Base-by-base conservation (phyloP, 176 grass and related monocot genomes). In the Sorghum bicolor region DNA sequence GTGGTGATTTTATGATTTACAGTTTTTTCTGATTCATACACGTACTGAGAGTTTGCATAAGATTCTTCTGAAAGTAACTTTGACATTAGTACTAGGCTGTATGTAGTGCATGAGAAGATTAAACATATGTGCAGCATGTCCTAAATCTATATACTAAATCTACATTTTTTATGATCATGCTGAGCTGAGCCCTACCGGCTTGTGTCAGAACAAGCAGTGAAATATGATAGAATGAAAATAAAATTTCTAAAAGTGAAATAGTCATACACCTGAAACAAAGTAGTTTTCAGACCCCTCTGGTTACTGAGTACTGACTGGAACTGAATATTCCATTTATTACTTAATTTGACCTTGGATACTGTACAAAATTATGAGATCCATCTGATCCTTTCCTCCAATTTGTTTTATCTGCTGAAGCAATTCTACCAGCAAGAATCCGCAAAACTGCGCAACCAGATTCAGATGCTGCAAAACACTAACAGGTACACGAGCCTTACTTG, bases 401-500 rank as follows among this genome's bases (percentile, higher is more conserved):
- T 20, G 10, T 74, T 83, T 31, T 69, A 45, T 79, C 1, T 90
- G 67, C 2, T 90, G 80, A 83, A 99, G 96, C 93, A 96, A 94
- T 96, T 92, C 61, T 99, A 87, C 57, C 89, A 96, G 86, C 96
- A 99, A 83, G 96, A 99, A 87, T 62, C 75, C 33, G 74, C 80
- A 8, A 99, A 96, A 65, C 52, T 99, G 78, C 84, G 41, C 26
- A 84, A 94, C 74, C 93, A 99, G 50, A 94, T 96, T 68, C 96
- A 99, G 87, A 92, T 92, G 88, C 76, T 99, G 71, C 86, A 96
- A 45, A 99, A 85, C 32, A 90, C 89, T 58, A 96, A 99, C 91
- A 94, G 70, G 96, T 96, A 80, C 39, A 53, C 0, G 30, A 86
- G 37, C 78, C 58, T 20, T 19, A 19, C 16, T 50, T 47, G 11